Evolutionary conservation across 176 grass and related monocot species (phyloP).

Genomic region (Poa pratensis): DNA sequence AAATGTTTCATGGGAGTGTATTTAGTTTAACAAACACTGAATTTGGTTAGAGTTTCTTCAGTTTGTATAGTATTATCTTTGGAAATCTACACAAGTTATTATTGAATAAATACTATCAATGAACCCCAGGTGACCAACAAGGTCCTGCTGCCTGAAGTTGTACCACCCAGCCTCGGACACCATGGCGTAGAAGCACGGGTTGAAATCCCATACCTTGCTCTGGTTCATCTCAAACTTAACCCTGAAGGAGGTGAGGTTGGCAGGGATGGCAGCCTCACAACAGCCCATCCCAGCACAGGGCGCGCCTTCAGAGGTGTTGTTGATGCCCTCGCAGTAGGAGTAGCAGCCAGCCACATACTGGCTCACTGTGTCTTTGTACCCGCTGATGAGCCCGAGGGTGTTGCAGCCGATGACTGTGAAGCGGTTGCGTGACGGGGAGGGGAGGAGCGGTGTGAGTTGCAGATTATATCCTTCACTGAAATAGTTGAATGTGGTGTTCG

Average conservation of each 20-base stretch:
- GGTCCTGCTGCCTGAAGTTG: conserved; percentile 8
- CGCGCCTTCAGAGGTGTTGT: not conserved
- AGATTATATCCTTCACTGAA: not conserved
- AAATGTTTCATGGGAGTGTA: not conserved
- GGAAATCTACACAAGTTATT: not conserved
- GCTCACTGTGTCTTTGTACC: not conserved
- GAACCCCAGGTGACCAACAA: not conserved
- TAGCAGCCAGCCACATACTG: conserved; percentile 3
- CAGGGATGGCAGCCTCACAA: not conserved
- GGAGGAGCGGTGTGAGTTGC: not conserved
- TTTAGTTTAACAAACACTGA: not conserved
- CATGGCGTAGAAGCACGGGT: conserved; percentile 30
- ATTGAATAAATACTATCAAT: not conserved
- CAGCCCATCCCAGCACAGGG: conserved; percentile 26
- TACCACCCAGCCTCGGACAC: conserved; percentile 25
- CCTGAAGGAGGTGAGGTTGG: not conserved
- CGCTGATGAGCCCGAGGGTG: conserved; percentile 3
- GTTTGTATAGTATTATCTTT: not conserved
- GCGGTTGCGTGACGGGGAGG: not conserved
- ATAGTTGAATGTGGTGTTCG: not conserved
- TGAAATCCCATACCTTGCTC: not conserved
- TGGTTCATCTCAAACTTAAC: not conserved
- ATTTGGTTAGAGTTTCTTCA: not conserved
- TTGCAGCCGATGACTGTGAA: conserved; percentile 20
- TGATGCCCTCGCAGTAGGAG: conserved; percentile 1